Conservation (phyloP, 2,329 filamentous ascomycete genomes). For the Scedosporium aurantiacum region DNA sequence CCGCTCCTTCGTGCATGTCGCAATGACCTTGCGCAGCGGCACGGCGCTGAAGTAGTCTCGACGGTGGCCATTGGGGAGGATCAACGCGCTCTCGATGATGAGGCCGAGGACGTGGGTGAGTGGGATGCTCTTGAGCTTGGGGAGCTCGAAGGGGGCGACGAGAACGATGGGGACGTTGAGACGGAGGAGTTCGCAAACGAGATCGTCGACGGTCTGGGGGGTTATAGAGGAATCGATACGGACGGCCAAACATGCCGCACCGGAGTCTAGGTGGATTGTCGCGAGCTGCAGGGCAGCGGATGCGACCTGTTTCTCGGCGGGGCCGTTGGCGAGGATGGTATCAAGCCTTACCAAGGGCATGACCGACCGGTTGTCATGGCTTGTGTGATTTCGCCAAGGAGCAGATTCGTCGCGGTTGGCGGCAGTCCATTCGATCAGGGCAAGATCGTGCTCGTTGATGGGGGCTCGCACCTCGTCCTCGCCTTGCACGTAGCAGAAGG, state of each 20-base stretch:
- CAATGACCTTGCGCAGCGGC: constrained; percentile 21
- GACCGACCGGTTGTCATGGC: constrained; percentile 1
- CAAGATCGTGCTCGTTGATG: constrained; percentile 3
- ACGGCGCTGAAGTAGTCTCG: constrained; percentile 31
- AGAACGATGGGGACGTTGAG: constrained; percentile 6
- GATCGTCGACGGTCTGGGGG: constrained; percentile 1
- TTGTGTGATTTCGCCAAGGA: constrained; percentile 4
- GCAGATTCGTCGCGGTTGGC: constrained; percentile 3
- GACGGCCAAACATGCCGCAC: constrained; percentile 2
- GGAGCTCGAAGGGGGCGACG: constrained; percentile 1
- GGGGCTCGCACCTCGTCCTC: constrained; percentile 1
- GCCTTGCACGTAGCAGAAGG: constrained; percentile 2
- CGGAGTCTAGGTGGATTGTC: constrained; percentile 5
- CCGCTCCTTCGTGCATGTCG: constrained; percentile 18
- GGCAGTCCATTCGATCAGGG: constrained; percentile 4
- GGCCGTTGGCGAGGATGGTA: background rate
- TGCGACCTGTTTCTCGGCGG: background rate
- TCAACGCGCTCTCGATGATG: constrained; percentile 30
- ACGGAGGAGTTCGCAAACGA: constrained; percentile 1
- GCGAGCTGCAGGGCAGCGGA: constrained; percentile 2
- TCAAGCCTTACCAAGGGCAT: constrained; percentile 5
- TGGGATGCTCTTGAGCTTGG: background rate
- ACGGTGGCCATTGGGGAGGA: constrained; percentile 26
- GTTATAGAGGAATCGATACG: background rate
- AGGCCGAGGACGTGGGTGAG: constrained; percentile 20